phyloP scores from a whole-genome alignment of 1,139 yeast genomes.

The Geotrichum cucujoidarum region DNA sequence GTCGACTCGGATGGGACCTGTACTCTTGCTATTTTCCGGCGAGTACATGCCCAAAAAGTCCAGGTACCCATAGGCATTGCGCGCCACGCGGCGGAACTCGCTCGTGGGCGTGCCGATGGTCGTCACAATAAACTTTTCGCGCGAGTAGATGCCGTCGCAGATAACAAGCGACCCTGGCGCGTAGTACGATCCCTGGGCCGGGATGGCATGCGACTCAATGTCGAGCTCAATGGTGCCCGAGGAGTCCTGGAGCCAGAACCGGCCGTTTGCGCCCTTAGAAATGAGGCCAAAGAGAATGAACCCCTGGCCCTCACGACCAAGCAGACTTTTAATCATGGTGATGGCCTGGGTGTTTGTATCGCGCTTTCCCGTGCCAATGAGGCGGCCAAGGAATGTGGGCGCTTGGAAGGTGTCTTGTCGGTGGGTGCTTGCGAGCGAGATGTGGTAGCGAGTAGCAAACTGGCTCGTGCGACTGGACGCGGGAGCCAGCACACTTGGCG shows the following conservation, averaged over 20 bases:
- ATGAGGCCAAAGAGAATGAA: slow-evolving; percentile 78
- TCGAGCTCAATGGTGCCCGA: slow-evolving; percentile 74
- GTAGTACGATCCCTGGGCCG: slow-evolving; percentile 64
- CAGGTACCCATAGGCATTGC: slow-evolving; percentile 69
- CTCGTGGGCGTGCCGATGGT: slow-evolving; percentile 85
- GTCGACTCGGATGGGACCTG: slow-evolving; percentile 30
- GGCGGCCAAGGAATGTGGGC: slow-evolving; percentile 34
- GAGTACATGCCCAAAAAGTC: slow-evolving; percentile 73
- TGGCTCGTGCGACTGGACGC: slow-evolving; percentile 35
- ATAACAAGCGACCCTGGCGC: slow-evolving; percentile 75
- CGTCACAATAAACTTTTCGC: slow-evolving; percentile 68
- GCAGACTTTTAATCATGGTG: slow-evolving; percentile 71
- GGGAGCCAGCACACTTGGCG: slow-evolving; percentile 33
- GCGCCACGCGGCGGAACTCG: slow-evolving; percentile 61
- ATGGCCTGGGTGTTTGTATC: slow-evolving; percentile 46
- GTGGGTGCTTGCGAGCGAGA: slow-evolving; percentile 63
- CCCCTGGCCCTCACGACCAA: slow-evolving; percentile 76
- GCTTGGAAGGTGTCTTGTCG: slow-evolving; percentile 69
- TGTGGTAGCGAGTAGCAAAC: slow-evolving; percentile 49
- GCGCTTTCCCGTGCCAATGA: slow-evolving; percentile 19
- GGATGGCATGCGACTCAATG: slow-evolving; percentile 51
- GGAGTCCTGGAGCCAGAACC: slow-evolving; percentile 73
- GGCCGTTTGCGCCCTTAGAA: slow-evolving; percentile 58
- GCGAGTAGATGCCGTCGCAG: slow-evolving; percentile 75
- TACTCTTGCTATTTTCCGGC: slow-evolving; percentile 31